A percentile compares a stretch with the other conserved stretches of the same genome.
These are phyloP conservation scores for Phaeophleospora eucalypticola DNA, from an alignment of 2,329 filamentous ascomycete species.

Conservation along the genomic window DNA sequence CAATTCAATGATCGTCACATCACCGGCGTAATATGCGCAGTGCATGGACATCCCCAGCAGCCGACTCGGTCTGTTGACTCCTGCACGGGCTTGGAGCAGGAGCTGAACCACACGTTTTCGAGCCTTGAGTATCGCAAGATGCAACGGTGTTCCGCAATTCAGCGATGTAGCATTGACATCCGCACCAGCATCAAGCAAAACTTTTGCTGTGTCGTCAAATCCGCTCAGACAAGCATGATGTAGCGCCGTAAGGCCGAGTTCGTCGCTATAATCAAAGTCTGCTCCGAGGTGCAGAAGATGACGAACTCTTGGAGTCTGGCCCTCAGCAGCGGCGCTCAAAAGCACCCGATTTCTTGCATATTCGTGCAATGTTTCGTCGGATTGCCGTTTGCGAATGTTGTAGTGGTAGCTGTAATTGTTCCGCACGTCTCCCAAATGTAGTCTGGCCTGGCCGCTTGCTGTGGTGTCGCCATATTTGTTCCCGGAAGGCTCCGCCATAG, in stretches of 20 bases:
- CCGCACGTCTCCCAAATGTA: background rate
- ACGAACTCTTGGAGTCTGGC: background rate
- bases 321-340: background rate
- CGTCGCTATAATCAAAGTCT: background rate
- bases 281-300: background rate
- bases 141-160: background rate
- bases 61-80: too few species aligned
- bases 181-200: background rate
- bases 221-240: background rate
- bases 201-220: background rate
- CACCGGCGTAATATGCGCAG: too few species aligned
- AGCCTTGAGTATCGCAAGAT: background rate
- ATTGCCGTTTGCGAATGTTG: background rate
- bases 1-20: too few species aligned
- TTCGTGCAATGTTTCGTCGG: background rate
- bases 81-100: too few species aligned
- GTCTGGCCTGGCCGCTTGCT: background rate
- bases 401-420: background rate
- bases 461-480: background rate
- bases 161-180: background rate
- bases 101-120: background rate
- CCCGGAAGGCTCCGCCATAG: too few species aligned
- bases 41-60: too few species aligned
- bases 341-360: background rate
- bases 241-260: background rate